Percentiles rank a stretch among this genome's conserved stretches.
Evolutionary conservation across 108 stramenopile species (phyloP).

Genomic region (Chaetoceros tenuissimus): DNA sequence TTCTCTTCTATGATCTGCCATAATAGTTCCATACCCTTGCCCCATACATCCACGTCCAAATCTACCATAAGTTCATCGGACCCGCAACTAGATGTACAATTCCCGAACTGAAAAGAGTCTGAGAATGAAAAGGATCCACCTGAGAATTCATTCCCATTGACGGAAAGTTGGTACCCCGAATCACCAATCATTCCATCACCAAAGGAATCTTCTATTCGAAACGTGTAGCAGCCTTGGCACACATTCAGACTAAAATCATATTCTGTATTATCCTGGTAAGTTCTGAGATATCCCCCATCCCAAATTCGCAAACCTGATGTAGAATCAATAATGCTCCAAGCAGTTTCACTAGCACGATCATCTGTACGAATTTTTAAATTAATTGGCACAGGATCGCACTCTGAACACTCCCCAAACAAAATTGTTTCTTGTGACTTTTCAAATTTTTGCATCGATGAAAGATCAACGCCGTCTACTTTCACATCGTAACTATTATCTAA

Average conservation of each 20-base stretch:
- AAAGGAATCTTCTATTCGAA: background rate
- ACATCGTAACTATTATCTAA: background rate
- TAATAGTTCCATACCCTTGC: background rate
- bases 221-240: background rate
- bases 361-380: background rate
- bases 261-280: background rate
- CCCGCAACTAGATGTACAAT: background rate
- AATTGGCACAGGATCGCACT: background rate
- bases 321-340: background rate
- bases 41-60: background rate
- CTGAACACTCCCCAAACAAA: background rate
- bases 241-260: background rate
- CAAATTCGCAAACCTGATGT: background rate
- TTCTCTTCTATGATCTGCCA: background rate
- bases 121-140: background rate
- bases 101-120: background rate
- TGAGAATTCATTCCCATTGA: background rate
- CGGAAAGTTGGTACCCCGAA: background rate
- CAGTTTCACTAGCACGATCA: background rate
- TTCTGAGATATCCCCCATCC: background rate
- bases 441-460: background rate
- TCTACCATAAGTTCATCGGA: background rate
- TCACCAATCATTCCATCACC: background rate
- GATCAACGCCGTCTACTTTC: background rate
- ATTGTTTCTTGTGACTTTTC: background rate